Conservation (phyloP, 1,284 basidiomycete genomes). For the Gomphus bonarii region DNA sequence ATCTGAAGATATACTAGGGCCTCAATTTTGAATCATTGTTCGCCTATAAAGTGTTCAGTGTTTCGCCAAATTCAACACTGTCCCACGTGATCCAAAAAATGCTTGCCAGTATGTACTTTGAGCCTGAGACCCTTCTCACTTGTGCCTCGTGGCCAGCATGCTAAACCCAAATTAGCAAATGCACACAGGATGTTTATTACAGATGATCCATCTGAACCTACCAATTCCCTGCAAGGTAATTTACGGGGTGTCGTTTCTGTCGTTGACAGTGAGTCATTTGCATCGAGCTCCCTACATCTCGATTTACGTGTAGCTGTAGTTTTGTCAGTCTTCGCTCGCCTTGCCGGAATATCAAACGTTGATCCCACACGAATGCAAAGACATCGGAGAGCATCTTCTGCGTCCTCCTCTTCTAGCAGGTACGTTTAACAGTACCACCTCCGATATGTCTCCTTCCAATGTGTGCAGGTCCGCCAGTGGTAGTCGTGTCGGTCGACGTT, state of each 20-base stretch:
- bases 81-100: conserved; percentile 66
- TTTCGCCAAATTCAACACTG: conserved; percentile 48
- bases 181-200: conserved; percentile 70
- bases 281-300: not conserved
- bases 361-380: conserved; percentile 63
- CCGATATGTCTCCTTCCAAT: not conserved
- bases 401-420: conserved; percentile 35
- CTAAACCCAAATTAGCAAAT: conserved; percentile 38
- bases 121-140: not conserved
- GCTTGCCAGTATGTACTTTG: conserved; percentile 51
- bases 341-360: conserved; percentile 58
- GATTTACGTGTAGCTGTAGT: conserved; percentile 29
- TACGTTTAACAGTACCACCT: not conserved
- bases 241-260: conserved; percentile 58
- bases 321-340: conserved; percentile 59
- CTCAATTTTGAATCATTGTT: not conserved
- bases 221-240: conserved; percentile 21
- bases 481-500: not conserved
- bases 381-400: conserved; percentile 61
- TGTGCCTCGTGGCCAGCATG: not conserved
- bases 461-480: not conserved
- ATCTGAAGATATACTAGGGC: conserved; percentile 4
- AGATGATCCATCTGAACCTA: conserved; percentile 27
- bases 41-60: conserved; percentile 50
- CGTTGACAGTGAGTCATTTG: conserved; percentile 51